Evolutionary conservation across 2,329 filamentous ascomycete genomes (phyloP), one percentile per base, ranked within the genome.

Genomic region (Colletotrichum truncatum): DNA sequence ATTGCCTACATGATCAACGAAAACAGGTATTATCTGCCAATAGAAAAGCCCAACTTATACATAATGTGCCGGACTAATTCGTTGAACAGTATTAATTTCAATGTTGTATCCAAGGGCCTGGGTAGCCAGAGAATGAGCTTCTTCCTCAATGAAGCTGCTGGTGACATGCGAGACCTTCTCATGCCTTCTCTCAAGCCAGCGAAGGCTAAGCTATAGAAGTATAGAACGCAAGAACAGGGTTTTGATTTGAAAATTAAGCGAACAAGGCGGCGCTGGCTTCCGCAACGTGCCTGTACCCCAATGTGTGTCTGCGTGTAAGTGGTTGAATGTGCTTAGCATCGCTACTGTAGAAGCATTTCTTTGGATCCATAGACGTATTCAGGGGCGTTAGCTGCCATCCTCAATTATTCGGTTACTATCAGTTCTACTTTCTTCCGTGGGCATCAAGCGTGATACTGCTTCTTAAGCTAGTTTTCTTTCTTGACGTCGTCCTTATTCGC

Each of bases 1-100:
- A 97, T 99, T 75, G 96, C 96, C 38, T 99, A 99, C 78, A 99
- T 99, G 96, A 98, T 99, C 78, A 99, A 99, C 77, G 95, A 98
- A 85, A 97, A 98, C 80, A 94, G 89, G 91, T 93, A 76, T 74
- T 18, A 36, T 56, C n/a, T 14, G 11, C 11, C 16, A n/a, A 46
- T n/a, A n/a, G n/a, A n/a, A n/a, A n/a, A n/a, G n/a, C n/a, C n/a
- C n/a, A n/a, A n/a, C n/a, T n/a, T n/a, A n/a, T n/a, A n/a, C n/a
- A n/a, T n/a, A n/a, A n/a, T n/a, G n/a, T n/a, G n/a, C n/a, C n/a
- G n/a, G n/a, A n/a, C 48, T 52, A 14, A 25, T 28, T 21, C 28
- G 26, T 25, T 11, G n/a, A n/a, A n/a, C 60, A 97, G 93, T 79
- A 87, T 99, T 69, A 96, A 98, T 87, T 98, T 99, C 84, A 99